Evolutionary conservation across 352 stramenopile genomes (phyloP), one percentile per base, ranked within the genome.

Genomic region (Phytophthora citrophthora): DNA sequence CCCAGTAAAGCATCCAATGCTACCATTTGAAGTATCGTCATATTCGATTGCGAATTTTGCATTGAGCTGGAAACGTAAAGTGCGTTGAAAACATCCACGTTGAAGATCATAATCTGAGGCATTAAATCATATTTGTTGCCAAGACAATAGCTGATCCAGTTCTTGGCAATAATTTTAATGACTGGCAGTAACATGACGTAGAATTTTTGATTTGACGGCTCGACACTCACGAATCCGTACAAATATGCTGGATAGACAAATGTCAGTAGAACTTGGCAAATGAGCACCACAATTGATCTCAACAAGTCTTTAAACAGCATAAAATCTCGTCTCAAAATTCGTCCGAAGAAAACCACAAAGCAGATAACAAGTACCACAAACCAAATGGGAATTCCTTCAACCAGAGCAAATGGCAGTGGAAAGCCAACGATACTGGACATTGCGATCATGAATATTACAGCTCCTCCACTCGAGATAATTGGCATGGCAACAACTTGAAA

Each of bases 81-180:
- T 13, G 79, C 46, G 43, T 84, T 79, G 57, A 83, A 88, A 20
- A 86, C 51, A 45, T 88, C 71, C 31, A 81, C 66, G 36, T 88
- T 82, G 55, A 88, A 74, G 13, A 84, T 77, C 5, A 86, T 64
- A n/a, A 77, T 61, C 52, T 88, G 64, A 0, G 79, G 68, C 43
- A 79, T 80, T 9, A 69, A 15, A 43, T 83, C 72, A 10, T 74
- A 46, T 34, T 73, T 76, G 1, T 23, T 26, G 0, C 54, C 54
- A 2, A 74, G 31, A 24, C 66, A 70, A n/a, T 61, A 70, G 26
- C 54, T 65, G 26, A 85, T 71, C 32, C 70, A 61, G 54, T 73
- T 76, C 49, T 86, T 83, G 24, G 52, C 54, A 0, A 44, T 34
- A 16, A 86, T 44, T 43, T 86, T 86, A 16, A 81, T 66, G 10